phyloP scores from a whole-genome alignment of 805 yeast species.

The Candida peoriensis region DNA sequence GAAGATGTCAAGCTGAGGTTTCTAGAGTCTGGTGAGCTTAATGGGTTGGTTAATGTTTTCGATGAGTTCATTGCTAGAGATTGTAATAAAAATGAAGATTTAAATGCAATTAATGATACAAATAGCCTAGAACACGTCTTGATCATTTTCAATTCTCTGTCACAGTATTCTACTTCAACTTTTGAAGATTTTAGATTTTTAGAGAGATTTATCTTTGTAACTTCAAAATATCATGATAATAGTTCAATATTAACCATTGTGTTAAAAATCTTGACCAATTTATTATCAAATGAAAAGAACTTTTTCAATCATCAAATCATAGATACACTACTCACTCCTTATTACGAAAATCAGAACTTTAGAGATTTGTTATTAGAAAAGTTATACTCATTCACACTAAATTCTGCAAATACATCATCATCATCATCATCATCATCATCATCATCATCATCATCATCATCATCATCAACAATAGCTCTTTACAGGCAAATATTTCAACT shows the following conservation, averaged over 20 bases:
- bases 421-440: no score
- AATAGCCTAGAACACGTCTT: conserved; percentile 14
- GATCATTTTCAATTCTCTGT: conserved; percentile 20
- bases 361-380: background rate
- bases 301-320: background rate
- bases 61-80: conserved; percentile 2
- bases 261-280: conserved; percentile 8
- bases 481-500: conserved; percentile 13
- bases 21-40: conserved; percentile 2
- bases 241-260: conserved; percentile 1
- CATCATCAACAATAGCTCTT: no score
- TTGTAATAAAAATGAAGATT: background rate
- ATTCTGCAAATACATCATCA: conserved; percentile 1
- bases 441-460: no score
- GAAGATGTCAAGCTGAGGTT: conserved; percentile 7
- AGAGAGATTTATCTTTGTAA: conserved; percentile 10
- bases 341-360: conserved; percentile 2
- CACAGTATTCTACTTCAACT: conserved; percentile 11
- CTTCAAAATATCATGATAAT: conserved; percentile 5
- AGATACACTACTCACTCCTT: background rate
- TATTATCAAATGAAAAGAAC: background rate
- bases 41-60: conserved; percentile 3
- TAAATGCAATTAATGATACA: conserved; percentile 1
- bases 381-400: conserved; percentile 1
- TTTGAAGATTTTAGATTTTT: conserved; percentile 9